Evolutionary conservation across 805 yeast genomes (phyloP).

Genomic region (Saturnispora besseyi): DNA sequence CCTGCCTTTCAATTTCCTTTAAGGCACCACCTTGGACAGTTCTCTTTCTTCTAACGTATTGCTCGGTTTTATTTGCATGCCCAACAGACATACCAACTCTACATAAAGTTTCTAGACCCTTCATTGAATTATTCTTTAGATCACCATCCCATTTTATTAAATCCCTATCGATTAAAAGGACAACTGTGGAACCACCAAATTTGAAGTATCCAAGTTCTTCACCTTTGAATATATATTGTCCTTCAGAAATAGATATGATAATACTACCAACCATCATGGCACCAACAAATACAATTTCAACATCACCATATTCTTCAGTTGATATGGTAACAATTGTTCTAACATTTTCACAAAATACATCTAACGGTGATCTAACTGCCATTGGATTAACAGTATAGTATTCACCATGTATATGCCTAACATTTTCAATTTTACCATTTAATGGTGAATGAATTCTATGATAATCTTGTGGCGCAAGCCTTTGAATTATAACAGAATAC

Average conservation of each 20-base stretch:
- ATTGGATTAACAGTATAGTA: conserved; percentile 96
- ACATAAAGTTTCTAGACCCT: conserved; percentile 71
- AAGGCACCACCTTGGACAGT: conserved; percentile 6
- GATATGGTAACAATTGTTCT: conserved; percentile 71
- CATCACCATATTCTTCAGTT: conserved; percentile 67
- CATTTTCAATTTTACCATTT: conserved; percentile 58
- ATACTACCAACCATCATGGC: conserved; percentile 99
- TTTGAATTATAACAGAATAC: conserved; percentile 51
- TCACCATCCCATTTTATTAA: conserved; percentile 63
- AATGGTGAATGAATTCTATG: conserved; percentile 91
- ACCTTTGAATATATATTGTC: conserved; percentile 51
- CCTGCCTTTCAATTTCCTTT: conserved; percentile 11
- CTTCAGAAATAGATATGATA: conserved; percentile 55
- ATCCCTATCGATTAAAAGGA: conserved; percentile 50
- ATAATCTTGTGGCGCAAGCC: conserved; percentile 95
- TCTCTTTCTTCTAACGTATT: neutral
- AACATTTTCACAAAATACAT: conserved; percentile 88
- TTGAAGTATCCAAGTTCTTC: conserved; percentile 91
- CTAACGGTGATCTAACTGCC: conserved; percentile 84
- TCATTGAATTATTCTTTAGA: conserved; percentile 54
- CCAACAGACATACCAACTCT: conserved; percentile 91
- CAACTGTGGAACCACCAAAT: conserved; percentile 89
- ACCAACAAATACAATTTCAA: conserved; percentile 76
- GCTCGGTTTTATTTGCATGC: conserved; percentile 41
- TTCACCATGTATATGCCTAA: conserved; percentile 71